Conservation (phyloP, 768 basidiomycete genomes). For the Suillus lakei region DNA sequence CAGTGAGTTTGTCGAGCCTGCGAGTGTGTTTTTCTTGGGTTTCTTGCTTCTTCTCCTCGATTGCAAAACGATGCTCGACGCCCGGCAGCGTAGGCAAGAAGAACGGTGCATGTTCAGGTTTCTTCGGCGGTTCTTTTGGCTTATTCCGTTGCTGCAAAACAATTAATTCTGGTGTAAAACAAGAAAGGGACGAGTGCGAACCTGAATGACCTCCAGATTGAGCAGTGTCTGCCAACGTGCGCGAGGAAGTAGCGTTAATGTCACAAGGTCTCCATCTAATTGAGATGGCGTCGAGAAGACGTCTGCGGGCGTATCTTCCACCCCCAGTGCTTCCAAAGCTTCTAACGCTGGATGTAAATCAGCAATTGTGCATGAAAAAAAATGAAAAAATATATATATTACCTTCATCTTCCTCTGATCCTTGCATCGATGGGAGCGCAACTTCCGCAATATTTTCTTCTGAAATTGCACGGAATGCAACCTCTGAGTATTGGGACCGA, state of each 20-base stretch:
- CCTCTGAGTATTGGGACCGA: conserved; percentile 89
- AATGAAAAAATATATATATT: conserved; percentile 19
- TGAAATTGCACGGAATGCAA: conserved; percentile 78
- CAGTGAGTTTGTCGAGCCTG: conserved; percentile 56
- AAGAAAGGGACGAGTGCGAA: conserved; percentile 30
- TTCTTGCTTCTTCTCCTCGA: conserved; percentile 46
- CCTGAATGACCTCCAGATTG: conserved; percentile 93
- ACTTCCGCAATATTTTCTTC: conserved; percentile 77
- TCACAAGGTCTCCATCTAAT: conserved; percentile 89
- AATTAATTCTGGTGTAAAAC: conserved; percentile 1
- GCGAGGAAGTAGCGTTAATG: conserved; percentile 89
- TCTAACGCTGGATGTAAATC: conserved; percentile 59
- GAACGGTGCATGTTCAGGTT: conserved; percentile 94
- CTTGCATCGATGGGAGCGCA: conserved; percentile 84
- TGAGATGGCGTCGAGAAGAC: conserved; percentile 88
- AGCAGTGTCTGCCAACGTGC: conserved; percentile 97
- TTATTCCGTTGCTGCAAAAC: conserved; percentile 84
- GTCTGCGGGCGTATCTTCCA: conserved; percentile 65
- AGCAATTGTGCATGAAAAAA: conserved; percentile 3
- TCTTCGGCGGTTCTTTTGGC: conserved; percentile 94
- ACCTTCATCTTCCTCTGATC: conserved; percentile 82
- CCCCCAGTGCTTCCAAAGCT: conserved; percentile 65
- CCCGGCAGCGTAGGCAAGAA: conserved; percentile 94
- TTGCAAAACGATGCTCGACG: conserved; percentile 80
- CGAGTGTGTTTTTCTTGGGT: conserved; percentile 48